These are phyloP conservation scores for Actinomortierella wolfii DNA, from an alignment of 371 early-diverging fungal genomes.

Conservation along the genomic window DNA sequence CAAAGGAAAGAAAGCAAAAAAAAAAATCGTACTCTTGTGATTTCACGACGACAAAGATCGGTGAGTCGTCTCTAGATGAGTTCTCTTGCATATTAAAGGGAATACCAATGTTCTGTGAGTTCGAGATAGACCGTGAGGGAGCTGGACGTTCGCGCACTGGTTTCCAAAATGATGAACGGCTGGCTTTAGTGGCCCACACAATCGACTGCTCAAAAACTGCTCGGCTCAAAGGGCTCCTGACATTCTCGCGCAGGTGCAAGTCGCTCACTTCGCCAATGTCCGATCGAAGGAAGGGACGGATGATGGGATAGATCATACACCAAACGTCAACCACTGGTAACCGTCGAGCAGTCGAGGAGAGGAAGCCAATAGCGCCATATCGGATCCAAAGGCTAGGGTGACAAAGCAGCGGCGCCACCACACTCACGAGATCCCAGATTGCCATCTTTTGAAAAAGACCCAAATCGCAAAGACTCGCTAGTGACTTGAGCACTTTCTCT, in stretches of 20 bases:
- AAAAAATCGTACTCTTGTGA: conserved; percentile 55
- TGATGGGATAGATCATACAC: conserved; percentile 78
- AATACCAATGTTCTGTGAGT: conserved; percentile 11
- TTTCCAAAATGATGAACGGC: conserved; percentile 62
- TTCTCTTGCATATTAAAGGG: conserved; percentile 34
- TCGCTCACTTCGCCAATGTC: conserved; percentile 75
- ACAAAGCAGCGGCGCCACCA: conserved; percentile 75
- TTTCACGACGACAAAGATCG: conserved; percentile 42
- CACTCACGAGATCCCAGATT: conserved; percentile 73
- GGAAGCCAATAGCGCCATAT: conserved; percentile 79
- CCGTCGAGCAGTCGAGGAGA: conserved; percentile 67
- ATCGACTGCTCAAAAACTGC: conserved; percentile 66
- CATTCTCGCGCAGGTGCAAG: conserved; percentile 59
- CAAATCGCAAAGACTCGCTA: conserved; percentile 81
- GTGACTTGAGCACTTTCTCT: conserved; percentile 81
- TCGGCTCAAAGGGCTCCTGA: conserved; percentile 71
- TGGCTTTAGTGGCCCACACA: conserved; percentile 63
- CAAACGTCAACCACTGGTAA: conserved; percentile 77
- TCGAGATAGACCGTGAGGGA: conserved; percentile 20
- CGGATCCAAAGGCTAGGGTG: conserved; percentile 88
- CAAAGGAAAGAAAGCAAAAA: too few relatives aligned
- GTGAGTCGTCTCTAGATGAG: conserved; percentile 20
- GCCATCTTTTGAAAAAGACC: conserved; percentile 85
- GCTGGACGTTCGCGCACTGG: conserved; percentile 50
- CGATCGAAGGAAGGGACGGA: conserved; percentile 70